phyloP scores from a whole-genome alignment of 176 grass and related monocot genomes.

The Aegilops longissima region DNA sequence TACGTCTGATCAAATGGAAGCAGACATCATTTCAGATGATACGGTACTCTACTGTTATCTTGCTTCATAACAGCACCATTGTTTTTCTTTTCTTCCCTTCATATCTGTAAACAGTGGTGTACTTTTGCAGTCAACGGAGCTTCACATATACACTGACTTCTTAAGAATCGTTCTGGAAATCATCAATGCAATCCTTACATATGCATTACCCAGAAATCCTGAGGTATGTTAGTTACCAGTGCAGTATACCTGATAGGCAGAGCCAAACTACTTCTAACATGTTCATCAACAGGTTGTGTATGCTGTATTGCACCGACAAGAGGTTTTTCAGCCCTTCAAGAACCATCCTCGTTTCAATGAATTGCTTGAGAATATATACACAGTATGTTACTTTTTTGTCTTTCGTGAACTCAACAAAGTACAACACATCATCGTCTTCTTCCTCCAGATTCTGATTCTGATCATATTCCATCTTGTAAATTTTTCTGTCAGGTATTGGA shows the following conservation, averaged over 20 bases:
- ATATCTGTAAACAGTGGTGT: conserved; percentile 29
- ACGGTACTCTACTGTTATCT: conserved; percentile 56
- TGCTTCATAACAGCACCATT: background rate
- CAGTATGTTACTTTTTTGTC: conserved; percentile 51
- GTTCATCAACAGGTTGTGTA: conserved; percentile 79
- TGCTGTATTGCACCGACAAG: conserved; percentile 97
- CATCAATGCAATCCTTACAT: conserved; percentile 97
- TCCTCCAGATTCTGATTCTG: conserved; percentile 31
- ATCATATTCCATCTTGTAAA: conserved; percentile 17
- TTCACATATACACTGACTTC: conserved; percentile 98
- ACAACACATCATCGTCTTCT: conserved; percentile 8
- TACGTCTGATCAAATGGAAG: conserved; percentile 68
- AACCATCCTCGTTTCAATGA: conserved; percentile 97
- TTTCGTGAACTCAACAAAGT: background rate
- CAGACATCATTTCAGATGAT: conserved; percentile 77
- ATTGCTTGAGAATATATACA: conserved; percentile 98
- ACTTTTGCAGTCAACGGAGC: conserved; percentile 90
- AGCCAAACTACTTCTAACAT: conserved; percentile 30
- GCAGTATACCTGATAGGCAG: conserved; percentile 21
- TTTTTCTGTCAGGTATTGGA: conserved; percentile 66
- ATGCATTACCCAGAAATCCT: conserved; percentile 94
- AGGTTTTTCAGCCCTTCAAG: conserved; percentile 97
- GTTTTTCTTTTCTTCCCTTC: conserved; percentile 17
- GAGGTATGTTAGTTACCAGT: conserved; percentile 53
- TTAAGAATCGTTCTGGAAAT: conserved; percentile 97